Percentiles rank a stretch among this genome's conserved stretches.
These are phyloP conservation scores for Pythium brachiatum DNA, from an alignment of 352 stramenopile species.

Conservation along the genomic window DNA sequence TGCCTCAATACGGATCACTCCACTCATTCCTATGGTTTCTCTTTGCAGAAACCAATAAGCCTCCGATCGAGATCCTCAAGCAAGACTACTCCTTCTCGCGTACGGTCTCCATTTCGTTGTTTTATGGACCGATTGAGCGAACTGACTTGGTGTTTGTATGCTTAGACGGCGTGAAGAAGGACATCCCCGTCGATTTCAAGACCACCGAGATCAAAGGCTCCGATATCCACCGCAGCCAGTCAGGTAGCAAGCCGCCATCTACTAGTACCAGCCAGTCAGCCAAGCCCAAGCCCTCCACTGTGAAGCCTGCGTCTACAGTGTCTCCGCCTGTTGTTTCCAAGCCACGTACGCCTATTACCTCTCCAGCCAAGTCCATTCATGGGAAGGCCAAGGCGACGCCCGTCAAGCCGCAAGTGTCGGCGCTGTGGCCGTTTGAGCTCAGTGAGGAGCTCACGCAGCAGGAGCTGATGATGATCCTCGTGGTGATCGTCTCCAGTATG, in stretches of 20 bases:
- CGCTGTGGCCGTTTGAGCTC: constrained; percentile 45
- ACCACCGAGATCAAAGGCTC: constrained; percentile 57
- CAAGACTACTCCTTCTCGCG: constrained; percentile 68
- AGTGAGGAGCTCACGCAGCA: constrained; percentile 49
- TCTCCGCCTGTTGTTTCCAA: neutral
- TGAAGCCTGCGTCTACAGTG: neutral
- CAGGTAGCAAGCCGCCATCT: neutral
- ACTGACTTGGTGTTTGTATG: neutral
- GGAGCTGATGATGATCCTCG: constrained; percentile 59
- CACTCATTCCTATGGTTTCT: neutral
- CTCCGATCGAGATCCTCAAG: constrained; percentile 53
- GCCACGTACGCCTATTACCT: neutral
- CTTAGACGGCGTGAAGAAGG: constrained; percentile 41
- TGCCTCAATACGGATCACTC: neutral
- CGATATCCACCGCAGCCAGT: constrained; percentile 26
- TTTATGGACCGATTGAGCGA: neutral
- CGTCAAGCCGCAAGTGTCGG: constrained; percentile 29
- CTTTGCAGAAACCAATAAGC: neutral
- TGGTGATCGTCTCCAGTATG: constrained; percentile 45
- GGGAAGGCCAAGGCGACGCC: constrained; percentile 9
- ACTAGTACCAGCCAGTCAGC: neutral
- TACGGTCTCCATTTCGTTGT: constrained; percentile 14
- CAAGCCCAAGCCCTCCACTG: neutral
- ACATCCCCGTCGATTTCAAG: constrained; percentile 48
- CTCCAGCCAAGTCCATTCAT: neutral